Evolutionary conservation across 345 rosid species (phyloP).

Genomic region (Rubroshorea leprosula): DNA sequence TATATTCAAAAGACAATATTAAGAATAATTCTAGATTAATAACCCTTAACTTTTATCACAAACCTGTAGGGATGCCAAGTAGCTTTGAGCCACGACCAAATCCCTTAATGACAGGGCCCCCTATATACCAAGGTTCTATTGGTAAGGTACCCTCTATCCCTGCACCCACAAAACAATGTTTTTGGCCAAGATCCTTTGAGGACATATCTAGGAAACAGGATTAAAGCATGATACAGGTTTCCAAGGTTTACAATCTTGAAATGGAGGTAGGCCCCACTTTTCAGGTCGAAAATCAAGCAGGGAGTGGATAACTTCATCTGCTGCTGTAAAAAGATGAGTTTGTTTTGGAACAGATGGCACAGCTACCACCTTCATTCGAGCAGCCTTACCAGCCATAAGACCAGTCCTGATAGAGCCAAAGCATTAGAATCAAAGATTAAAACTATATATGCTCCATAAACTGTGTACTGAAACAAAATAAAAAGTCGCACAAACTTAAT

Average conservation of each 20-base stretch:
- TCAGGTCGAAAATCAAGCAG: conserved; percentile 72
- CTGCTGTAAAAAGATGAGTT: conserved; percentile 59
- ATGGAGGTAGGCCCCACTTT: conserved; percentile 85
- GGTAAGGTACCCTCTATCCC: conserved; percentile 91
- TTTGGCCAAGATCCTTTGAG: background rate
- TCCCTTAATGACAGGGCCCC: conserved; percentile 89
- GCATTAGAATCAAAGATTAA: too few species aligned
- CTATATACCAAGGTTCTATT: conserved; percentile 69
- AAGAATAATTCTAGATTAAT: conserved; percentile 43
- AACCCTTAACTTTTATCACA: conserved; percentile 36
- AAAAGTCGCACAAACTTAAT: too few species aligned
- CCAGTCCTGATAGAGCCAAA: conserved; percentile 52
- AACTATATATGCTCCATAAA: too few species aligned
- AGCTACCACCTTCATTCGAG: conserved; percentile 73
- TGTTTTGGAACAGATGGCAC: conserved; percentile 87
- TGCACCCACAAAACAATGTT: conserved; percentile 34
- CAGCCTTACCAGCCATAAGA: conserved; percentile 73
- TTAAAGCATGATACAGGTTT: conserved; percentile 11
- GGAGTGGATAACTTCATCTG: conserved; percentile 77
- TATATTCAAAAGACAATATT: too few species aligned
- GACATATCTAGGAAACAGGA: conserved; percentile 2
- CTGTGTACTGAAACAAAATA: too few species aligned
- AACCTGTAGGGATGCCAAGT: conserved; percentile 96
- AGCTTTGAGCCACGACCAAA: conserved; percentile 93
- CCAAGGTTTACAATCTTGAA: conserved; percentile 71